Base-by-base conservation (phyloP, 2,329 filamentous ascomycete genomes). In the Myriosclerotinia duriaeana region DNA sequence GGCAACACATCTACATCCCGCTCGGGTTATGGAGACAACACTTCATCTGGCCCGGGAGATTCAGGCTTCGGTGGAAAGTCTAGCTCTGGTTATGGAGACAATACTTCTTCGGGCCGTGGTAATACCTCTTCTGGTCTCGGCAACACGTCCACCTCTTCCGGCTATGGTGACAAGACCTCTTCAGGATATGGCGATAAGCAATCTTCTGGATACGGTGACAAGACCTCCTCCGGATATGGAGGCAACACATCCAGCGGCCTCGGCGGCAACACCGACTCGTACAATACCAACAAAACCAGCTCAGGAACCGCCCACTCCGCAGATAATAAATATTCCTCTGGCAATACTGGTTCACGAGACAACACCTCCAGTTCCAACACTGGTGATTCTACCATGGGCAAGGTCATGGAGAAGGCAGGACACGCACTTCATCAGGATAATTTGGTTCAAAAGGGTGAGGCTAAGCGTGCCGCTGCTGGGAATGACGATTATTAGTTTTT, bases 361-460 rank as follows among this genome's bases (percentile, higher is more conserved):
- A 68, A 72, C 65, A 69, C 59, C 3, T 67, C 73, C 69, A 71
- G 62, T 55, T 72, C 72, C 62, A 72, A 71, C 55, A 73, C 71
- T 20, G 69, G 66, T 53, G 65, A 69, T 56, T 67, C 64, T 60
- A 81, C 80, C 20, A 64, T 85, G 30, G 85, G 85, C 56, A 87
- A 85, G 77, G 66, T 87, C 34, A 78, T 87, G 75, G 84, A 88
- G 77, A 87, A 86, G 79, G 82, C 81, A 7, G 84, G 85, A 11
- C 75, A 77, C 15, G 71, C 83, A 60, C 71, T 88, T 69, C 76
- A 81, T 64, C 85, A 79, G 70, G 78, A 81, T 20, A 78, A 76
- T 53, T 66, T 87, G 15, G 78, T 78, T 65, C 76, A 81, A 70
- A 84, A 82, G 76, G 85, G 85, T 5, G 75, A 76, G 9, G 78